These are phyloP conservation scores for Psidium friedrichsthalianum DNA, from an alignment of 345 rosid species.

Conservation along the genomic window DNA sequence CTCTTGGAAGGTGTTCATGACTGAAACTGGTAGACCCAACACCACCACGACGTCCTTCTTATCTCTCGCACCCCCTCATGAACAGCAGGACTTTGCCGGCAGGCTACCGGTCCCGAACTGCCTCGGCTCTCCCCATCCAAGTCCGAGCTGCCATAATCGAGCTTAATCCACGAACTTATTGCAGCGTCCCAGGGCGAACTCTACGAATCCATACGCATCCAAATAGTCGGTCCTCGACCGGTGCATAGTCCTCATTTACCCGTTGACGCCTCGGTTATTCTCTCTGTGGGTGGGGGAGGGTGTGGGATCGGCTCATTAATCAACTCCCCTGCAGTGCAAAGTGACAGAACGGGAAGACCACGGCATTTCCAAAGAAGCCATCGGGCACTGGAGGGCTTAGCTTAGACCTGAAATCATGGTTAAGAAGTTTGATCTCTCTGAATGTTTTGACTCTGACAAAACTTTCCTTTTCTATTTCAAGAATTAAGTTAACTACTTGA, in stretches of 20 bases:
- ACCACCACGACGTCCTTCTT: background rate
- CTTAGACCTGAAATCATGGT: background rate
- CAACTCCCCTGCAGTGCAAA: background rate
- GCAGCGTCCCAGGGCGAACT: background rate
- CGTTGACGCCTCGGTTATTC: background rate
- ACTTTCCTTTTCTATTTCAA: no score
- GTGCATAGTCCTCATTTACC: background rate
- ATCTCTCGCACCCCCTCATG: background rate
- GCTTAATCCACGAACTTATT: background rate
- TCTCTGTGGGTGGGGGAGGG: background rate
- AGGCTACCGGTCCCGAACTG: background rate
- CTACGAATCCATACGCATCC: background rate
- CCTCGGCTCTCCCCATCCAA: background rate
- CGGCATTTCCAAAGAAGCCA: background rate
- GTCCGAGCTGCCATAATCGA: background rate
- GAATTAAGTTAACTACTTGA: no score
- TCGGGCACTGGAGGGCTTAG: background rate
- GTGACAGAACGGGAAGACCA: background rate
- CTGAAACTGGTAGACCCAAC: background rate
- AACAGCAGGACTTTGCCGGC: background rate
- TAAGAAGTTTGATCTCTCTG: no score
- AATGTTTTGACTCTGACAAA: no score
- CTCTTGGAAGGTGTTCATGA: background rate
- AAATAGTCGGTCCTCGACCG: background rate
- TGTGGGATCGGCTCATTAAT: background rate